Conservation (phyloP, 2,329 filamentous ascomycete genomes). For the Tolypocladium pustulatum region DNA sequence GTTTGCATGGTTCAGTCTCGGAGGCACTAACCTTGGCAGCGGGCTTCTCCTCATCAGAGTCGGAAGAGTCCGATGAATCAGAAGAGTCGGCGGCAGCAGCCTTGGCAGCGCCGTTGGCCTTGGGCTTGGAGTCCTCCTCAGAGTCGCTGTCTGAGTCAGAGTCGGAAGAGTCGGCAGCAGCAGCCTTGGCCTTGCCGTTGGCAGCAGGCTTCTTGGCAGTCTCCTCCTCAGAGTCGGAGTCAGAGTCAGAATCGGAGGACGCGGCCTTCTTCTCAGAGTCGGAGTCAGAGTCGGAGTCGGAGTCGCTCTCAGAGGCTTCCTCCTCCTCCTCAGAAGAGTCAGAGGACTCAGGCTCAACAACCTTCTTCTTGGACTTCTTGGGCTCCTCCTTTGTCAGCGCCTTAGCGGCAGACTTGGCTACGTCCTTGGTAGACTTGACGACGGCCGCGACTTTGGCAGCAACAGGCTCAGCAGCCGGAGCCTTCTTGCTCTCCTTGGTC, state of each 20-base stretch:
- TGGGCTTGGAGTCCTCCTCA: conserved; percentile 21
- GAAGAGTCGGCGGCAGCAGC: conserved; percentile 20
- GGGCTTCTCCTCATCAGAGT: conserved; percentile 14
- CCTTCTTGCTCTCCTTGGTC: conserved; percentile 42
- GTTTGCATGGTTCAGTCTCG: not conserved
- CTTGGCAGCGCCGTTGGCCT: conserved; percentile 14
- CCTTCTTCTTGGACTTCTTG: conserved; percentile 42
- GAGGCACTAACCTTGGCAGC: conserved; percentile 18
- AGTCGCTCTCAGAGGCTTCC: conserved; percentile 24
- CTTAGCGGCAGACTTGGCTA: conserved; percentile 51
- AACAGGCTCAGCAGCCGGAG: conserved; percentile 40
- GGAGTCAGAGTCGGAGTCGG: conserved; percentile 20
- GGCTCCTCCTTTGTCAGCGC: conserved; percentile 32
- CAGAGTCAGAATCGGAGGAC: conserved; percentile 18
- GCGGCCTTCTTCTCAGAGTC: conserved; percentile 15
- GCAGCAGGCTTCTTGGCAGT: conserved; percentile 9
- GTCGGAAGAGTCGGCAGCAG: conserved; percentile 21
- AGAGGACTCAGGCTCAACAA: conserved; percentile 29
- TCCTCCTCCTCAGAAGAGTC: conserved; percentile 23
- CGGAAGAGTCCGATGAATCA: conserved; percentile 20
- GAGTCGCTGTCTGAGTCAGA: conserved; percentile 29
- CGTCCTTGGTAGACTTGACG: conserved; percentile 54
- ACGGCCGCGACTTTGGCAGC: conserved; percentile 56
- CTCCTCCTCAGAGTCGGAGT: conserved; percentile 23
- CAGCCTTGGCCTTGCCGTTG: conserved; percentile 16